These are phyloP conservation scores for Aspergillus campestris DNA, from an alignment of 495 filamentous ascomycete genomes.

Conservation along the genomic window DNA sequence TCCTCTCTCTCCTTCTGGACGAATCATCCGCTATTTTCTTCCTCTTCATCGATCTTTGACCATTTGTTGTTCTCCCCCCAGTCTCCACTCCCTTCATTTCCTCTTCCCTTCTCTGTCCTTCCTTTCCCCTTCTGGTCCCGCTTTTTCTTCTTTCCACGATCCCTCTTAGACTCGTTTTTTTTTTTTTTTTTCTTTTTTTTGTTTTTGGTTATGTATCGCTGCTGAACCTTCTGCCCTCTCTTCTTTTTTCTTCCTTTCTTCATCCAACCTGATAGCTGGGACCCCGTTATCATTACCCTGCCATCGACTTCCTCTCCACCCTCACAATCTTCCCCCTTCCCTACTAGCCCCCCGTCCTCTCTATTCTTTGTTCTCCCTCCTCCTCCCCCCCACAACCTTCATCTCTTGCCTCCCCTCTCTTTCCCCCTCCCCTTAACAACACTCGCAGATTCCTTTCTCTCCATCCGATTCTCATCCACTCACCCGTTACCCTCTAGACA, in stretches of 20 bases:
- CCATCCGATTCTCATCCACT: too few relatives aligned
- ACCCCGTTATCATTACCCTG: too few relatives aligned
- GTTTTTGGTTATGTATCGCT: constrained; percentile 3
- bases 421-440: too few relatives aligned
- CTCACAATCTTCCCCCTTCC: too few relatives aligned
- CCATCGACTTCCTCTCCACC: too few relatives aligned
- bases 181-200: constrained; percentile 1
- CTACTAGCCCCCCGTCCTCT: too few relatives aligned
- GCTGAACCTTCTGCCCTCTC: not conserved
- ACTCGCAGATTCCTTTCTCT: too few relatives aligned
- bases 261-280: not conserved
- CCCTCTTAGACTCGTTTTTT: constrained; percentile 2
- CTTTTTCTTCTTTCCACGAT: constrained; percentile 3
- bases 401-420: too few relatives aligned
- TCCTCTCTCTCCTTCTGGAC: constrained; percentile 1
- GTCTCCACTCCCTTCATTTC: not conserved
- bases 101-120: constrained; percentile 21
- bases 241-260: constrained; percentile 1
- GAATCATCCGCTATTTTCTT: not conserved
- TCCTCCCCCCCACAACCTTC: too few relatives aligned
- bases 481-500: too few relatives aligned
- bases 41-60: not conserved
- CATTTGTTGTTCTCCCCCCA: not conserved
- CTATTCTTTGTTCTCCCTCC: too few relatives aligned
- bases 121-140: constrained; percentile 19